Evolutionary conservation across 495 filamentous ascomycete genomes (phyloP).

Genomic region (Usnea hakonensis): DNA sequence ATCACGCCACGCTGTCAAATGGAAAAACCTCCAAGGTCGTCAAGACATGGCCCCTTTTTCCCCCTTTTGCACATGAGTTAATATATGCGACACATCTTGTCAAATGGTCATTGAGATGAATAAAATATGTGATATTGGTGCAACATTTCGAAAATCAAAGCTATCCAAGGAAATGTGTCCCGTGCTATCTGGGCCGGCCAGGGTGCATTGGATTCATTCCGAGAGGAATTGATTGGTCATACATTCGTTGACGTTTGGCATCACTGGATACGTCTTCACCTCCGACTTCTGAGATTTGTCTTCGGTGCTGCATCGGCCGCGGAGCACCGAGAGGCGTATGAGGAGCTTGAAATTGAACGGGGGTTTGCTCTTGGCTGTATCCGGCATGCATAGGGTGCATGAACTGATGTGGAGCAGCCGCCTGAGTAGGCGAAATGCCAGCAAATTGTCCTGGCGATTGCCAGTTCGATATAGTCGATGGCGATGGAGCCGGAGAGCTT

Average conservation of each 20-base stretch:
- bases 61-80: not conserved
- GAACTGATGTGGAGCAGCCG: conserved; percentile 42
- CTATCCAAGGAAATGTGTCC: not conserved
- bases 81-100: conserved; percentile 4
- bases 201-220: conserved; percentile 40
- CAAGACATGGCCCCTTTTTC: not conserved
- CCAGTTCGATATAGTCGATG: conserved; percentile 61
- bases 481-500: conserved; percentile 70
- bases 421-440: conserved; percentile 51
- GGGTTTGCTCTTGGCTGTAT: conserved; percentile 47
- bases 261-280: conserved; percentile 47
- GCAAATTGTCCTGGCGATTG: conserved; percentile 65
- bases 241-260: conserved; percentile 58
- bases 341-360: conserved; percentile 43
- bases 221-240: conserved; percentile 40
- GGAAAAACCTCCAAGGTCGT: not conserved
- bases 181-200: conserved; percentile 19
- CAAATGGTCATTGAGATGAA: not conserved
- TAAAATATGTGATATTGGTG: not conserved
- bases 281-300: conserved; percentile 62
- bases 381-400: conserved; percentile 39
- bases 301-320: conserved; percentile 44
- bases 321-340: conserved; percentile 43
- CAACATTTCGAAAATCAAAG: not conserved
- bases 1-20: conserved; percentile 3